Base-by-base conservation (phyloP, 2,329 filamentous ascomycete species). In the Ophiostoma piceae region DNA sequence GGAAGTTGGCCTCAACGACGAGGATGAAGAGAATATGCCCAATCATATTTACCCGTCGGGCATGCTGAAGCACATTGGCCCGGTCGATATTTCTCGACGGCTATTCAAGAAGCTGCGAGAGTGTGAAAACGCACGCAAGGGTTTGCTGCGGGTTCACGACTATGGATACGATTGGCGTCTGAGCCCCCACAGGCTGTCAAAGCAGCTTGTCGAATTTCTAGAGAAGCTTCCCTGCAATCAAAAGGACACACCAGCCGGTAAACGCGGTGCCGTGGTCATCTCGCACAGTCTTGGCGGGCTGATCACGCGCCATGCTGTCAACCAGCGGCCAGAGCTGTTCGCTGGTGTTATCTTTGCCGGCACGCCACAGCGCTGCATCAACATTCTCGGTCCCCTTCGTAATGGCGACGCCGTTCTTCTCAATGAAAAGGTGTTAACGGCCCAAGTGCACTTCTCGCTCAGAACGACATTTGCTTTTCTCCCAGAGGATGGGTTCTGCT, bases 81-180 rank as follows among this genome's bases (percentile, higher is more conserved):
- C 93, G 0, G 90, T 98, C 57, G 94, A 98, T 77, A 94, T 97
- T 71, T 92, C 92, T 4, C 89, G 88, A 71, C 87, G 92, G 54
- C 82, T 98, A 1, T 88, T 97, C 78, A 94, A 92, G 76, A 88
- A 90, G 69, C 79, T 97, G 26, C 85, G 87, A 67, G 88, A 89
- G 41, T 91, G 87, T 73, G 88, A 92, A 14, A 96, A 96, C 75
- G 88, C 87, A 1, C 84, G 86, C 68, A 84, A 82, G 3, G 92
- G 92, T 8, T 89, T 85, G 72, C 81, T 97, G 6, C 85, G 92
- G 66, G 85, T 97, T 0, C 93, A 93, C 82, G 90, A 97, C 75
- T 98, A 94, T 76, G 93, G 94, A 22, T 98, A 97, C 75, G 94
- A 98, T 79, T 98, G 94, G 94, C 86, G 94, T 19, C 81, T 99